Percentiles rank a stretch among this genome's conserved stretches.
These are phyloP conservation scores for Penicillium sp. DNA, from an alignment of 2,329 filamentous ascomycete genomes.

Conservation along the genomic window DNA sequence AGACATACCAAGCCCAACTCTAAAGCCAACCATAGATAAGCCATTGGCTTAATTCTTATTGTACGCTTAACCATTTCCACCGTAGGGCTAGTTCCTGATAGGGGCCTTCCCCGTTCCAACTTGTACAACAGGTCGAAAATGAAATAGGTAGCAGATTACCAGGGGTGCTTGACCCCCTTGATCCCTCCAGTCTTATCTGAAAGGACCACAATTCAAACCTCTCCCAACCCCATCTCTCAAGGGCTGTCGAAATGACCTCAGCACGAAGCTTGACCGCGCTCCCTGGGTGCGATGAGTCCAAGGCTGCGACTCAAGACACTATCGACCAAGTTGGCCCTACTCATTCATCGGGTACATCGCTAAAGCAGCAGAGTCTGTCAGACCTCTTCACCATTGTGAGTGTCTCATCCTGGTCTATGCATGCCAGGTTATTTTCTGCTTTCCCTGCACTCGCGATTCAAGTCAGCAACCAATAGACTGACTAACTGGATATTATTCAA, in stretches of 20 bases:
- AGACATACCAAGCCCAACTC: not conserved
- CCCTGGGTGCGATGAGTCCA: not conserved
- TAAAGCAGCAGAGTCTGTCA: slow-evolving; percentile 27
- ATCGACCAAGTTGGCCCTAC: not conserved
- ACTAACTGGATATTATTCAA: not conserved
- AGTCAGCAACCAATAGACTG: no score
- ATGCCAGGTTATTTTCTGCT: not conserved
- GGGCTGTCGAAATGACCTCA: not conserved
- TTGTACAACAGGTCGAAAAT: not conserved
- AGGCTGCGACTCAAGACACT: not conserved
- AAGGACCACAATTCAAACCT: not conserved
- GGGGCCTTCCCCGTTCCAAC: not conserved
- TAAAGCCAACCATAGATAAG: not conserved
- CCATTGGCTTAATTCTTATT: not conserved
- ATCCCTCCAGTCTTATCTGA: not conserved
- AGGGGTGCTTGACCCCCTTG: not conserved
- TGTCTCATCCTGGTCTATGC: not conserved
- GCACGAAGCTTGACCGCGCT: not conserved
- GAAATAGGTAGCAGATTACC: not conserved
- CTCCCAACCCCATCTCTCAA: not conserved
- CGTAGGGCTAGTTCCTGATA: not conserved
- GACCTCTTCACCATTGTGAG: slow-evolving; percentile 32
- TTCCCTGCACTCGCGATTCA: not conserved
- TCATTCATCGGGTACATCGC: slow-evolving; percentile 16
- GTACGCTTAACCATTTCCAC: not conserved